A percentile compares a stretch with the other conserved stretches of the same genome.
Conservation (phyloP, 768 basidiomycete species). For the Astraeus odoratus region DNA sequence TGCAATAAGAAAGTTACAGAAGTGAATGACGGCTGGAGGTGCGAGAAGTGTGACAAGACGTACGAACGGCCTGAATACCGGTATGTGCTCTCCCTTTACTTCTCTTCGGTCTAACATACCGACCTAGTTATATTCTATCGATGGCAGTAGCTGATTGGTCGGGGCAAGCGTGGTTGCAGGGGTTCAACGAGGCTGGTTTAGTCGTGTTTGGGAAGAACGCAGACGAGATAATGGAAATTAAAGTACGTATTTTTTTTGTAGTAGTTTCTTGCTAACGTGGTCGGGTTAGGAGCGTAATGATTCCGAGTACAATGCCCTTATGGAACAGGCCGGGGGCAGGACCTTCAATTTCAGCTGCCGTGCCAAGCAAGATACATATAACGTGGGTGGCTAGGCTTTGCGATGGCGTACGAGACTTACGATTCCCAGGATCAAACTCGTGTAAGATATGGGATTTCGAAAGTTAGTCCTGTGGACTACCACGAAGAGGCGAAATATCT, state of each 20-base stretch:
- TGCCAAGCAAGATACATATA: slow-evolving; percentile 82
- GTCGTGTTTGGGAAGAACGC: slow-evolving; percentile 72
- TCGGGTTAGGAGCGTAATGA: slow-evolving; percentile 51
- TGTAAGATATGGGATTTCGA: slow-evolving; percentile 76
- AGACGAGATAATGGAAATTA: slow-evolving; percentile 69
- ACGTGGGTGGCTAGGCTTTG: slow-evolving; percentile 41
- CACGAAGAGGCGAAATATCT: slow-evolving; percentile 56
- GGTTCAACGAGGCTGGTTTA: slow-evolving; percentile 89
- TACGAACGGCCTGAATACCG: slow-evolving; percentile 71
- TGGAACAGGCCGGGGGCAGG: slow-evolving; percentile 61
- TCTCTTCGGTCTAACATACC: slow-evolving; percentile 5
- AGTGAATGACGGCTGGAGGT: slow-evolving; percentile 67
- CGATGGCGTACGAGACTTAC: background rate
- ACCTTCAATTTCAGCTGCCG: slow-evolving; percentile 79
- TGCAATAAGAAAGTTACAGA: slow-evolving; percentile 91
- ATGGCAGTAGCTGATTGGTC: slow-evolving; percentile 89
- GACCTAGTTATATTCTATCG: slow-evolving; percentile 65
- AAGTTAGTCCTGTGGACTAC: slow-evolving; percentile 61
- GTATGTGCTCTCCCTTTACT: slow-evolving; percentile 36
- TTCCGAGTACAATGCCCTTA: slow-evolving; percentile 44
- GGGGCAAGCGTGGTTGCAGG: slow-evolving; percentile 86
- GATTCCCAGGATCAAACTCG: slow-evolving; percentile 64
- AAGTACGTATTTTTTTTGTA: slow-evolving; percentile 32
- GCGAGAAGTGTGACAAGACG: slow-evolving; percentile 84
- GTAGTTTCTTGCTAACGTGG: background rate